Conservation (phyloP, 176 grass and related monocot genomes). For the Phoenix dactylifera region DNA sequence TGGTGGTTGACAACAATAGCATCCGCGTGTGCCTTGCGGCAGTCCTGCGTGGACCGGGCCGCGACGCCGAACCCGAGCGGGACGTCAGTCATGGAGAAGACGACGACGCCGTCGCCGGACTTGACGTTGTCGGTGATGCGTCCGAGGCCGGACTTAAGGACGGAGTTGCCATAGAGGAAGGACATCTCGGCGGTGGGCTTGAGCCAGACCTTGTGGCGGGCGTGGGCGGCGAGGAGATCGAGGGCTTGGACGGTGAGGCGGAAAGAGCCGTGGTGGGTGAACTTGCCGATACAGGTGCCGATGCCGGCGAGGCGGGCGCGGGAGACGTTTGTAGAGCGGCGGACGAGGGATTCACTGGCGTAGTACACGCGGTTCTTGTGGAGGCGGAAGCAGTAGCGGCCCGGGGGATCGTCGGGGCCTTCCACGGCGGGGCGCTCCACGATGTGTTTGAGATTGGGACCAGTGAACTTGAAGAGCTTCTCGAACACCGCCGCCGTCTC, state of each 20-base stretch:
- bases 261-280: conserved; percentile 78
- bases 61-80: conserved; percentile 74
- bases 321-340: conserved; percentile 47
- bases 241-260: conserved; percentile 75
- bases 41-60: conserved; percentile 61
- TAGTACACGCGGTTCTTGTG: conserved; percentile 91
- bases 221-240: conserved; percentile 82
- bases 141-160: conserved; percentile 74
- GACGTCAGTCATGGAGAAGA: conserved; percentile 77
- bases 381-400: conserved; percentile 77
- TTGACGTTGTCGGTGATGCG: conserved; percentile 81
- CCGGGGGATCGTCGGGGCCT: conserved; percentile 37
- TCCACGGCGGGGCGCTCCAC: conserved; percentile 62
- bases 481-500: conserved; percentile 74
- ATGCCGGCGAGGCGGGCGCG: conserved; percentile 52
- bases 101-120: conserved; percentile 58
- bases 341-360: conserved; percentile 60
- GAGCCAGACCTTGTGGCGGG: conserved; percentile 76
- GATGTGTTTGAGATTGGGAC: conserved; percentile 75
- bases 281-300: conserved; percentile 68
- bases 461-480: conserved; percentile 88
- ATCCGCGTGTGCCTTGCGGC: conserved; percentile 71
- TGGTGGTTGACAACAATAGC: conserved; percentile 72
- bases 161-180: conserved; percentile 86
- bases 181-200: conserved; percentile 73